Conservation (phyloP, 2,329 filamentous ascomycete genomes). For the Ascochyta rabiei region DNA sequence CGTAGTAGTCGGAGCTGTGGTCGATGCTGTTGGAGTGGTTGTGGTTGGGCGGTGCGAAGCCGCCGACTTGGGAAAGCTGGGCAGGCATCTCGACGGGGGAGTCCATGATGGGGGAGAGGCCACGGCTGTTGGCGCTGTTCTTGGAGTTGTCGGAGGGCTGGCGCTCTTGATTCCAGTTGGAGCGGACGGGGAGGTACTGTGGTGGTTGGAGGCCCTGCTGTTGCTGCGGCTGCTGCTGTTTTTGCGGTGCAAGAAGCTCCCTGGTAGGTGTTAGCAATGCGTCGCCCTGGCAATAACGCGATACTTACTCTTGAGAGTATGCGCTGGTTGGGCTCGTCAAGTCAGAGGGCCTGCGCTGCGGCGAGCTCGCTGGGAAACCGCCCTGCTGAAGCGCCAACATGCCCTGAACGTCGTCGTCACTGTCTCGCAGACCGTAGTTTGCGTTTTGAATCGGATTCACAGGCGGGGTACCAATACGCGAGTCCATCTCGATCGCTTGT, state of each 20-base stretch:
- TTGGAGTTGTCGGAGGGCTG: slow-evolving; percentile 33
- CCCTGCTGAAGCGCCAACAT: slow-evolving; percentile 74
- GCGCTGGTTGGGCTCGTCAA: slow-evolving; percentile 66
- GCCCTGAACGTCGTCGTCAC: slow-evolving; percentile 73
- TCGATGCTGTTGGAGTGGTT: slow-evolving; percentile 22
- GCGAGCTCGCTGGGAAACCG: slow-evolving; percentile 37
- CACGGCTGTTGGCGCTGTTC: slow-evolving; percentile 40
- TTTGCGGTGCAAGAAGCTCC: slow-evolving; percentile 8
- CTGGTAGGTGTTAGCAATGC: slow-evolving; percentile 30
- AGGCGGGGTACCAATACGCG: slow-evolving; percentile 50
- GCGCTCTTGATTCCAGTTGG: slow-evolving; percentile 48
- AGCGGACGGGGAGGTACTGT: slow-evolving; percentile 56
- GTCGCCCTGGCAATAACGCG: background rate
- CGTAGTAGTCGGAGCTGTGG: slow-evolving; percentile 71
- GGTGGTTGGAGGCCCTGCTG: slow-evolving; percentile 32
- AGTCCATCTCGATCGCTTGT: slow-evolving; percentile 82
- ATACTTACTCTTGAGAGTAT: slow-evolving; percentile 76
- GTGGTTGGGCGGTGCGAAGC: slow-evolving; percentile 24
- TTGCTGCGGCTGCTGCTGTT: slow-evolving; percentile 24
- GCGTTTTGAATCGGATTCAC: slow-evolving; percentile 17
- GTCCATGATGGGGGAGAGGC: slow-evolving; percentile 49
- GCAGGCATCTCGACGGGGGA: slow-evolving; percentile 45
- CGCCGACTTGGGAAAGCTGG: slow-evolving; percentile 35
- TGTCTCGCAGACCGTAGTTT: slow-evolving; percentile 60
- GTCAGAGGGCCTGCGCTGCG: slow-evolving; percentile 34